phyloP scores from a whole-genome alignment of 2,329 filamentous ascomycete species.

The Westerdykella sp. region DNA sequence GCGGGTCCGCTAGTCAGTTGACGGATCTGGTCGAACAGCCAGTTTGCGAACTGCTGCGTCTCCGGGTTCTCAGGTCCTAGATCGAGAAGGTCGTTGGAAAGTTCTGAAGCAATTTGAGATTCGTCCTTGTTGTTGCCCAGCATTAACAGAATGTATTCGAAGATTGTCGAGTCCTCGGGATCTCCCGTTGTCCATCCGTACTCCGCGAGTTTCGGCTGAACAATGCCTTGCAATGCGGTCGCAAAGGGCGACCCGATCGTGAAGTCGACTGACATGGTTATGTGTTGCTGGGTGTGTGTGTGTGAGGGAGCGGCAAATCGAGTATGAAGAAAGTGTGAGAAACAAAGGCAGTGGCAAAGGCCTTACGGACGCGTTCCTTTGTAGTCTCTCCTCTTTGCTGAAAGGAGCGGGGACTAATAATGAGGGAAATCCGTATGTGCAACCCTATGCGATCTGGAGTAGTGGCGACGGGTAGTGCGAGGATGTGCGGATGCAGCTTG shows the following conservation, averaged over 20 bases:
- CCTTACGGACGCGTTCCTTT: not conserved
- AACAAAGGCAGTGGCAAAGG: not conserved
- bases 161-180: slow-evolving; percentile 73
- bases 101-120: slow-evolving; percentile 79
- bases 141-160: slow-evolving; percentile 97
- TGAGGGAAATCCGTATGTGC: too few species aligned
- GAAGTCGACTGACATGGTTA: slow-evolving; percentile 69
- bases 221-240: slow-evolving; percentile 70
- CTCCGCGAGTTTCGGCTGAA: slow-evolving; percentile 87
- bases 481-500: slow-evolving; percentile 1
- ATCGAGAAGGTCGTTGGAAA: slow-evolving; percentile 79
- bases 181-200: slow-evolving; percentile 84
- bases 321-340: not conserved
- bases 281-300: not conserved
- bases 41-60: slow-evolving; percentile 76
- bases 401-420: too few species aligned
- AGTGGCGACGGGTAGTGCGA: slow-evolving; percentile 4
- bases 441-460: slow-evolving; percentile 7
- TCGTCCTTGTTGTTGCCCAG: slow-evolving; percentile 91
- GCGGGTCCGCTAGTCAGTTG: slow-evolving; percentile 48
- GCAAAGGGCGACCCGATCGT: slow-evolving; percentile 75
- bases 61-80: slow-evolving; percentile 76
- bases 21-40: slow-evolving; percentile 84
- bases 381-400: not conserved
- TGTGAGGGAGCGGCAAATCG: not conserved